A percentile compares a stretch with the other conserved stretches of the same genome.
These are phyloP conservation scores for Aspergillus coremiiformis DNA, from an alignment of 495 filamentous ascomycete species.

Conservation along the genomic window DNA sequence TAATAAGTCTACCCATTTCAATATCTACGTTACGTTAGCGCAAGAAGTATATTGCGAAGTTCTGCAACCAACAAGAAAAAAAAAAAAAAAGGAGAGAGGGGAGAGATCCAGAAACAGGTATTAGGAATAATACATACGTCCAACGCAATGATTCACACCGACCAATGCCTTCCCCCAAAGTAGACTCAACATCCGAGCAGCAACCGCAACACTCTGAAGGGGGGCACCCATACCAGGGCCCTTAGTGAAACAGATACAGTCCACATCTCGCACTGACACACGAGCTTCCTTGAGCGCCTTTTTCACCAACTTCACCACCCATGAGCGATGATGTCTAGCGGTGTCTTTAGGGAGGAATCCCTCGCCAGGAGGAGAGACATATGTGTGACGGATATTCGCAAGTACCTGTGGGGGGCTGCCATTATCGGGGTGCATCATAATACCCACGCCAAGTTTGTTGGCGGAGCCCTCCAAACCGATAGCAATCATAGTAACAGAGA, in stretches of 20 bases:
- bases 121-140: slow-evolving; percentile 49
- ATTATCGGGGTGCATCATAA: slow-evolving; percentile 71
- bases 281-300: slow-evolving; percentile 64
- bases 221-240: slow-evolving; percentile 97
- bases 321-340: slow-evolving; percentile 79
- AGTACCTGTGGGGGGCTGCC: slow-evolving; percentile 65
- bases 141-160: slow-evolving; percentile 95
- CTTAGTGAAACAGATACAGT: slow-evolving; percentile 92
- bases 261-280: slow-evolving; percentile 55
- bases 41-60: not conserved
- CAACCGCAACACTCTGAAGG: slow-evolving; percentile 79
- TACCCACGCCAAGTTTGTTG: slow-evolving; percentile 93
- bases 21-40: slow-evolving; percentile 50
- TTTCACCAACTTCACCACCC: slow-evolving; percentile 73
- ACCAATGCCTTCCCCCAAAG: slow-evolving; percentile 85
- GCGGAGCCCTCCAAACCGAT: slow-evolving; percentile 95
- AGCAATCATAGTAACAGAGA: slow-evolving; percentile 54
- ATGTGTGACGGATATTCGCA: slow-evolving; percentile 91
- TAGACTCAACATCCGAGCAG: slow-evolving; percentile 70
- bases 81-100: not conserved
- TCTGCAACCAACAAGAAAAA: not conserved
- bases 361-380: slow-evolving; percentile 80
- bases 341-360: slow-evolving; percentile 97
- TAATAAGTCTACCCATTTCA: slow-evolving; percentile 95
- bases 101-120: no score